These are phyloP conservation scores for Lactifluus pinguis DNA, from an alignment of 768 basidiomycete species.

Conservation along the genomic window DNA sequence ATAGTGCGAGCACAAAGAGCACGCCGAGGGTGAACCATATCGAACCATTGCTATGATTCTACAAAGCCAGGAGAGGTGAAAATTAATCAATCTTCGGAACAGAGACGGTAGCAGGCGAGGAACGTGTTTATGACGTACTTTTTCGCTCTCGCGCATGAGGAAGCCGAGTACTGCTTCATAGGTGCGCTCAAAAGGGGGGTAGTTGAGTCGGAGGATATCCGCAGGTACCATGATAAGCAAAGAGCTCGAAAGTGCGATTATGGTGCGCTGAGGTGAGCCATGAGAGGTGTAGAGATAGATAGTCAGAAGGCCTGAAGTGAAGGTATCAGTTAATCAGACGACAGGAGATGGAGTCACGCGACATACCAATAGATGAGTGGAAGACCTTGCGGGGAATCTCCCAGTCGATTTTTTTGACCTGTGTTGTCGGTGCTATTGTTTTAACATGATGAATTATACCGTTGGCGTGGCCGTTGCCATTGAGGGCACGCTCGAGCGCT, in stretches of 20 bases:
- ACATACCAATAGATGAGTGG: constrained; percentile 82
- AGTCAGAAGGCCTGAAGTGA: constrained; percentile 49
- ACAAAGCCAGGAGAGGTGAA: not conserved
- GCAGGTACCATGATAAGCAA: constrained; percentile 62
- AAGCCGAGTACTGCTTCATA: constrained; percentile 71
- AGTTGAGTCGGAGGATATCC: constrained; percentile 67
- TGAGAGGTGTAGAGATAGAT: constrained; percentile 47
- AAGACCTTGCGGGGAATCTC: constrained; percentile 84
- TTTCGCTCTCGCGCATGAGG: constrained; percentile 86
- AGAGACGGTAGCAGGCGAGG: not conserved
- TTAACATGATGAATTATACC: not conserved
- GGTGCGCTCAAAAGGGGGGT: constrained; percentile 50
- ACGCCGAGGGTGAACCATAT: constrained; percentile 89
- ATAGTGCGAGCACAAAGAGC: constrained; percentile 60
- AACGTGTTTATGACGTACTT: constrained; percentile 33
- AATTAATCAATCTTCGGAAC: not conserved
- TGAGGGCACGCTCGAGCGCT: constrained; percentile 12
- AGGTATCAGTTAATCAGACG: constrained; percentile 1
- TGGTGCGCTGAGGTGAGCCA: constrained; percentile 40
- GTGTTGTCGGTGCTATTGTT: not conserved
- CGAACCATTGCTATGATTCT: constrained; percentile 76
- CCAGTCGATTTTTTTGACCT: constrained; percentile 48
- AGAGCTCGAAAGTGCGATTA: constrained; percentile 53
- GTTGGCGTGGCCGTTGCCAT: constrained; percentile 5
- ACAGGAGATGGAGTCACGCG: constrained; percentile 9